Evolutionary conservation across 1,284 basidiomycete species (phyloP).

Genomic region (Moesziomyces aphidis): DNA sequence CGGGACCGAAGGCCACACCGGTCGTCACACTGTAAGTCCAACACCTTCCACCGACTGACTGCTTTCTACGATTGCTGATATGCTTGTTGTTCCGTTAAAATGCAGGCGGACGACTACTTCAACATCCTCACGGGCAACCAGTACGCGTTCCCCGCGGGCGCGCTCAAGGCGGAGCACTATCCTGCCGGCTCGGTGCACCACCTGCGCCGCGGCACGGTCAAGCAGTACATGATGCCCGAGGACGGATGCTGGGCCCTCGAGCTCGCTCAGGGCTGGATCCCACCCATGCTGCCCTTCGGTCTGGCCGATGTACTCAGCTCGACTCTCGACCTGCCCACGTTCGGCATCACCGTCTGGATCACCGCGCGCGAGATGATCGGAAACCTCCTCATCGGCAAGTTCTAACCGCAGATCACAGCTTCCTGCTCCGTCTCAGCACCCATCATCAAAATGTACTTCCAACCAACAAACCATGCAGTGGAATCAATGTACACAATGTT

Average conservation of each 20-base stretch:
- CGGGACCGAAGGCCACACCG: slow-evolving; percentile 95
- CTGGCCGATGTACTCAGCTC: slow-evolving; percentile 86
- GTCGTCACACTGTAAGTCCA: slow-evolving; percentile 77
- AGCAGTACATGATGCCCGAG: slow-evolving; percentile 98
- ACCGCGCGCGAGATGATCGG: slow-evolving; percentile 72
- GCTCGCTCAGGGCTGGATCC: slow-evolving; percentile 80
- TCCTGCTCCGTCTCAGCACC: not conserved
- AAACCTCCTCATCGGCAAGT: slow-evolving; percentile 57
- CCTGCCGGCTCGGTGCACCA: slow-evolving; percentile 84
- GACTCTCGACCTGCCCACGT: slow-evolving; percentile 85
- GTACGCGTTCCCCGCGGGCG: slow-evolving; percentile 86
- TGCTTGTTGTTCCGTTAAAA: not conserved
- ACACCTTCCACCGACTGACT: not conserved
- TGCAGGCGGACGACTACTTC: slow-evolving; percentile 91
- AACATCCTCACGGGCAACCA: slow-evolving; percentile 93
- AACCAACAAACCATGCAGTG: slow-evolving; percentile 5
- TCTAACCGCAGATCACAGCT: slow-evolving; percentile 1
- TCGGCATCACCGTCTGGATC: slow-evolving; percentile 82
- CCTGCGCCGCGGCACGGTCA: slow-evolving; percentile 82
- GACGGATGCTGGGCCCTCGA: slow-evolving; percentile 91
- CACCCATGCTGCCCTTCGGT: slow-evolving; percentile 80
- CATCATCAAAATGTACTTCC: not conserved
- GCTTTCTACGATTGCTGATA: not conserved
- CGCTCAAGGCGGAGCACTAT: slow-evolving; percentile 85
- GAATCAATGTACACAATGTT: not conserved